Evolutionary conservation across 73 alveolate species (phyloP).

Genomic region (Paramecium tetraurelia): DNA sequence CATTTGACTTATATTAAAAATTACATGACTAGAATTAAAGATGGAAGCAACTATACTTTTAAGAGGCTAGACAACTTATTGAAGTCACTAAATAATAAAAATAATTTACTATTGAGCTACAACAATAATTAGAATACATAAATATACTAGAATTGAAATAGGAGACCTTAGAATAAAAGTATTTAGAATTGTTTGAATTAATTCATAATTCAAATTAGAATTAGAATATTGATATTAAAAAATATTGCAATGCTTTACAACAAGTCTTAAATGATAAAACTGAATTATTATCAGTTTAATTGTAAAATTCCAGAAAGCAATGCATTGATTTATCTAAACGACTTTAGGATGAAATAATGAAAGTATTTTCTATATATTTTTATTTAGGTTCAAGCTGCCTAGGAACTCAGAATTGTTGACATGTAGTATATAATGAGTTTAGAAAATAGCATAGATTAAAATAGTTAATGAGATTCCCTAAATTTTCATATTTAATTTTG

Average conservation of each 20-base stretch:
- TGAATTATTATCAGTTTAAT: not conserved
- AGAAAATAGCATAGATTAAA: not conserved
- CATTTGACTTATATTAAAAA: not conserved
- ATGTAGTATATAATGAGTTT: conserved; percentile 4
- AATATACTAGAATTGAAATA: not conserved
- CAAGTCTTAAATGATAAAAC: not conserved
- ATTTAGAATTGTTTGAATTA: not conserved
- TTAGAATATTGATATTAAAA: not conserved
- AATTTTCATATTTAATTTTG: not conserved
- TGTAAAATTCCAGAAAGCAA: not conserved
- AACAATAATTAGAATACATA: conserved; percentile 11
- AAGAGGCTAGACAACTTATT: conserved; percentile 36
- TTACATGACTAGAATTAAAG: conserved; percentile 36
- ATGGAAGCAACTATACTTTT: conserved; percentile 18
- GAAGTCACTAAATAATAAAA: not conserved
- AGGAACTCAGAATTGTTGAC: conserved; percentile 3
- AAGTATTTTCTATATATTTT: not conserved
- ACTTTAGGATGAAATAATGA: conserved; percentile 1
- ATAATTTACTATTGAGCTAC: not conserved
- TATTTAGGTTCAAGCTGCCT: not conserved
- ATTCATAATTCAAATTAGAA: not conserved
- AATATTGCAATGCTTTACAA: not conserved
- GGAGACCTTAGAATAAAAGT: not conserved
- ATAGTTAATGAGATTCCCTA: not conserved
- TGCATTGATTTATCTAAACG: not conserved